Base-by-base conservation (phyloP, 2,329 filamentous ascomycete genomes). In the Metarhizium album region DNA sequence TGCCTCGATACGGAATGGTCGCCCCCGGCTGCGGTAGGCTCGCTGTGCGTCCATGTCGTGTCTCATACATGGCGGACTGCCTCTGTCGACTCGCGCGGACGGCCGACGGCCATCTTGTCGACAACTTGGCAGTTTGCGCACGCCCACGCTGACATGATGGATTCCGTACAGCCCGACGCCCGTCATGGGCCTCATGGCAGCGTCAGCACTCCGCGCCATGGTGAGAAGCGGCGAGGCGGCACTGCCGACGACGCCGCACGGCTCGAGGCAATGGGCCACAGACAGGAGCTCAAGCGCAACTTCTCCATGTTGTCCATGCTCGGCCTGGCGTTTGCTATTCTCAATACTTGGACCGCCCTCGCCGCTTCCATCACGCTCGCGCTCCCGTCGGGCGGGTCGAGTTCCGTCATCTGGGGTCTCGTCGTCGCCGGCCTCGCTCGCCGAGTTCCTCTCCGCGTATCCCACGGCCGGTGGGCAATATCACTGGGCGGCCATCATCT, bases 391-490 rank as follows among this genome's bases (percentile, higher is more conserved):
- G 87, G 87, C 42, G 87, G 87, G 0, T 77, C 82, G 20, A 80
- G 78, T 7, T 77, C 82, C 52, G 83, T 90, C 40, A 76, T 90
- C 52, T 90, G 86, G 86, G 86, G 86, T 3, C 66, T 84, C 35
- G 52, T 67, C 3, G 74, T 78, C 9, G 78, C 79, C 18, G 80
- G 83, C 47, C 58, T 57, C 81, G 3, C 71, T 88, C 27, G 83
- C 84, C 46, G 85, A 88, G 62, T 88, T 86, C 60, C 69, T 86
- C 9, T 83, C 80, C 0, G 80, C 82, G 0, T 86, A 82, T 52
- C 73, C 73, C 1, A 75, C 72, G 2, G 77, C 78, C 3, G 78
- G 76, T 55, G 82, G 78, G 14, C 77, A 84, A 64, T 87, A 88
- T 56, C 82, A 87, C 61, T 87, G 84, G 84, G 84, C 83, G 2